Percentiles rank a stretch among this genome's conserved stretches.
These are phyloP conservation scores for Theobroma cacao DNA, from an alignment of 345 rosid species.

Conservation along the genomic window DNA sequence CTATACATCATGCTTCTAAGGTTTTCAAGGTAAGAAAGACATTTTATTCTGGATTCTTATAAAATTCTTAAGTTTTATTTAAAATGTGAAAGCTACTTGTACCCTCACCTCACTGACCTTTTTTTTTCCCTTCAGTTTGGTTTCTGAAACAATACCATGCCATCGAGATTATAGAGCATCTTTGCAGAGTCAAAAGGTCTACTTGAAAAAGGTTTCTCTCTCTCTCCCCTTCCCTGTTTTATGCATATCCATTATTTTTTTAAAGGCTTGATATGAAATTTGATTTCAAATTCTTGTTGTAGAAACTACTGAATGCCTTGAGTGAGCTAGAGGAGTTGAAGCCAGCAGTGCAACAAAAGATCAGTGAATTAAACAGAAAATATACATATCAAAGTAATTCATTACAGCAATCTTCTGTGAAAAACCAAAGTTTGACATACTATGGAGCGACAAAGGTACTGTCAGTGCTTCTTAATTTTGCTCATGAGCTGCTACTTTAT, in stretches of 20 bases:
- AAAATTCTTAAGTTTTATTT: not conserved
- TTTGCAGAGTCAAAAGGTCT: conserved; percentile 42
- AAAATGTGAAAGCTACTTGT: conserved; percentile 8
- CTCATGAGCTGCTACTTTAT: not conserved
- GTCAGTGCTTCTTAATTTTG: conserved; percentile 17
- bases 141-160: conserved; percentile 83
- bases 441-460: conserved; percentile 53
- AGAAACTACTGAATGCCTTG: conserved; percentile 69
- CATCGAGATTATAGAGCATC: conserved; percentile 76
- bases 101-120: not conserved
- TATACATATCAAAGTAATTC: conserved; percentile 43
- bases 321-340: conserved; percentile 80
- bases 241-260: conserved; percentile 4
- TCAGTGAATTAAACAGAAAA: conserved; percentile 52
- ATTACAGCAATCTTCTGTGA: conserved; percentile 42
- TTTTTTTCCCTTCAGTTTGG: conserved; percentile 76
- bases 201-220: conserved; percentile 55
- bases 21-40: conserved; percentile 72
- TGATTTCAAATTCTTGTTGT: conserved; percentile 25
- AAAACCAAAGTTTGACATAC: conserved; percentile 38
- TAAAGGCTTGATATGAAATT: conserved; percentile 21
- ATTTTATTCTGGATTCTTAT: not conserved
- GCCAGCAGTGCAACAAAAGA: conserved; percentile 69
- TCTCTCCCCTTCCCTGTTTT: not conserved
- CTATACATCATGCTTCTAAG: conserved; percentile 90